Base-by-base conservation (phyloP, 192 early-diverging fungal genomes). In the Entomortierella parvispora region DNA sequence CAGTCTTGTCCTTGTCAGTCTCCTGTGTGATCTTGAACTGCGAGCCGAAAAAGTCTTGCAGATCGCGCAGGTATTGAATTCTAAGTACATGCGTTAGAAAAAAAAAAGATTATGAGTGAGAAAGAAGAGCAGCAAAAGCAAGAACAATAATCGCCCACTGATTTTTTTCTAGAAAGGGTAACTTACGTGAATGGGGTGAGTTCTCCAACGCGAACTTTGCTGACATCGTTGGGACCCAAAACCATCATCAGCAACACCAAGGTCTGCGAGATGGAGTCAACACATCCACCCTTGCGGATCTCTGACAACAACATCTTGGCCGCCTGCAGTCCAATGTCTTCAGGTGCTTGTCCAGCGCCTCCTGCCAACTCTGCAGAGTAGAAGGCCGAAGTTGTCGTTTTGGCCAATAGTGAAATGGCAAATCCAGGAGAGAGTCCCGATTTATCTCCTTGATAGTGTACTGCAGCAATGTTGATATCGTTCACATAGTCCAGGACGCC, bases 381-480 rank as follows among this genome's bases (percentile, higher is more conserved):
- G 46, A 97, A 83, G 2, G 80, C 92, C 2, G 92, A 92, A 0
- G 93, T 95, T 0, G 92, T 97, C 5, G 93, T 89, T 80, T 98
- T 96, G 7, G 96, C 96, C 4, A 99, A 95, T 45, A 99, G 78
- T 26, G 92, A 92, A 25, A 97, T 81, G 1, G 91, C 95, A 71
- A 97, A 99, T 9, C 96, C 97, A 18, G 97, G 96, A 46, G 92
- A 95, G 66, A 90, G 79, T 34, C 97, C 96, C 18, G 92, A 91
- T 64, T 99, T 96, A 9, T 90, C 92, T n/a, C 97, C 96, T 72
- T 96, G 96, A 80, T 93, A 98, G 49, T 97, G 94, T 82, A 98
- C 97, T 26, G 97, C 96, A 81, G 96, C 97, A 56, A 99, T 91
- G 72, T 97, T 97, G 34, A 99, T 93, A 75, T 99, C 96, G 6